Evolutionary conservation across 441 rosid genomes (phyloP), one percentile per base, ranked within the genome.

Genomic region (Adansonia grandidieri): DNA sequence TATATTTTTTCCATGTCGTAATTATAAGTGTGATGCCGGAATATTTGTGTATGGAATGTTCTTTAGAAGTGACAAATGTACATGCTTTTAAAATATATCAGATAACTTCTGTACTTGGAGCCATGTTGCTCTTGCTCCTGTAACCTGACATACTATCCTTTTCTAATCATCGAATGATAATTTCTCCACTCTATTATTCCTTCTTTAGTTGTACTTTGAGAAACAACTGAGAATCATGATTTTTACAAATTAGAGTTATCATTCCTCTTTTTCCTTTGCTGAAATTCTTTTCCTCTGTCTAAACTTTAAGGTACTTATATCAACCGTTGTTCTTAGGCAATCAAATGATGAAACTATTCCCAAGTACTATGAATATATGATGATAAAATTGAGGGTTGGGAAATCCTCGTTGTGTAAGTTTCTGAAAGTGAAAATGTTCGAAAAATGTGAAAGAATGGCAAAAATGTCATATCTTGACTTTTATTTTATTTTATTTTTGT

Each of bases 391-490:
- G 40, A 63, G 50, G 7, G 60, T 48, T 17, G 60, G 44, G 37
- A 69, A 70, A 51, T 28, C 22, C 32, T 47, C 28, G 54, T 70
- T 70, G n/a, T 54, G 1, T 28, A 62, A 61, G 57, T 8, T 68
- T 60, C 9, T 22, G 5, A 77, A 37, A 54, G 69, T 9, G 28
- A 48, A 51, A 40, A 56, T 11, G 6, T 62, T 37, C 47, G 44
- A 15, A 62, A 76, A 28, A 10, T 62, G 69, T 0, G 32, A 61
- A 37, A 11, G 37, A 6, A 11, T n/a, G 71, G 65, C 58, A 45
- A 64, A 24, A 37, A 64, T 77, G 64, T 51, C 42, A 63, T 58
- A 22, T 60, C 11, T 64, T 80, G 47, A 79, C 73, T 63, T 75
- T 15, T 57, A 71, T 2, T n/a, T 77, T 37, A 37, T 37, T 37